Conservation (phyloP, 2,329 filamentous ascomycete species). For the Pyrenophora seminiperda region DNA sequence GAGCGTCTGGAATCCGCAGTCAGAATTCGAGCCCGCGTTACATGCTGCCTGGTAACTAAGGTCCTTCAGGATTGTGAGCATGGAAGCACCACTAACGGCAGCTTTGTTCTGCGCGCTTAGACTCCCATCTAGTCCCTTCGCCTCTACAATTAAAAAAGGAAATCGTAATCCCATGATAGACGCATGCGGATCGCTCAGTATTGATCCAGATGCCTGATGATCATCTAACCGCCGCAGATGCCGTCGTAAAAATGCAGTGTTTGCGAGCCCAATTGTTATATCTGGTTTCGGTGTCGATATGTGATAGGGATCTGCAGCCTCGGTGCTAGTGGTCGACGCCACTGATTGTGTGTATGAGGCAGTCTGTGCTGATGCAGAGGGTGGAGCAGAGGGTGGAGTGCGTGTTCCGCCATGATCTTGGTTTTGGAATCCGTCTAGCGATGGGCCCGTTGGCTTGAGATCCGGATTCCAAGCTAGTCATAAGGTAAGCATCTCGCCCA, state of each 20-base stretch:
- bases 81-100: slow-evolving; percentile 19
- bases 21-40: background rate
- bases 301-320: slow-evolving; percentile 20
- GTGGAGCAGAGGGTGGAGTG: no score
- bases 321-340: slow-evolving; percentile 18
- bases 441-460: no score
- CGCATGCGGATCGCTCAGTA: slow-evolving; percentile 23
- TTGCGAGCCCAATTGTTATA: slow-evolving; percentile 5
- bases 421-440: no score
- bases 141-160: slow-evolving; percentile 21
- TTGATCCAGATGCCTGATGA: slow-evolving; percentile 15
- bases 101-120: slow-evolving; percentile 24
- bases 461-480: no score
- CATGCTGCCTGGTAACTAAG: slow-evolving; percentile 11
- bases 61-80: slow-evolving; percentile 18
- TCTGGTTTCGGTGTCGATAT: slow-evolving; percentile 20
- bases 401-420: no score
- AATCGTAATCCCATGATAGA: slow-evolving; percentile 2
- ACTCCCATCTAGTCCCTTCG: slow-evolving; percentile 18
- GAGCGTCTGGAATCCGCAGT: no score
- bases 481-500: no score
- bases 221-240: slow-evolving; percentile 12
- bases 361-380: slow-evolving; percentile 7
- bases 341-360: slow-evolving; percentile 10
- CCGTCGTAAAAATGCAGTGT: slow-evolving; percentile 7